Base-by-base conservation (phyloP, 2,329 filamentous ascomycete genomes). In the Esteya vermicola region DNA sequence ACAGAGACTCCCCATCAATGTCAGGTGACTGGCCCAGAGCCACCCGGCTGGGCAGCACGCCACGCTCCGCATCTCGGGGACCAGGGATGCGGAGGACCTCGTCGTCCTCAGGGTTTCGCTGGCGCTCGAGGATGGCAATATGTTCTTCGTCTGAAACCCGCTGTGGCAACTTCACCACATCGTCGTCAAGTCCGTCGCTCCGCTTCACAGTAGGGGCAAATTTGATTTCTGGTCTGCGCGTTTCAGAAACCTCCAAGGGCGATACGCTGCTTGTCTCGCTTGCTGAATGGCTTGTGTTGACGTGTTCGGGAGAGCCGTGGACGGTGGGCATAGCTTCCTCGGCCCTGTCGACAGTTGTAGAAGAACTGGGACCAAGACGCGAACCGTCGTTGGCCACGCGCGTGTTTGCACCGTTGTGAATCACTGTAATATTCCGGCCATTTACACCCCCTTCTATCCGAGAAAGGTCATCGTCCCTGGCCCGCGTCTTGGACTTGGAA, bases 51-150 rank as follows among this genome's bases (percentile, higher is more conserved):
- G 88, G 88, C 9, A 78, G 66, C 45, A 85, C 70, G 21, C 89
- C 91, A 38, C 76, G 75, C 51, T 98, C 91, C 36, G 81, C 88
- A 53, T 96, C 91, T 50, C 88, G 70, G 1, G 91, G 91, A 18
- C 88, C 88, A 0, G 91, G 91, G 50, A 98, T 96, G 31, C 85
- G 80, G 33, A 96, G 63, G 1, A 86, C 76, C 26, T 78, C 77
- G 39, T 76, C 79, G 41, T 82, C 78, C 45, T 77, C 75, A 2
- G 67, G 68, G 41, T 84, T 80, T 28, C 86, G 75, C 56, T 95
- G 89, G 25, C 81, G 79, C 56, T 94, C 77, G 13, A 95, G 57
- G 51, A 96, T 91, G 6, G 82, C 82, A 52, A 95, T 93, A 52
- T 93, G 85, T 45, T 88, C 81, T 40, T 85, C 81, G 33, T 81